A percentile compares a stretch with the other conserved stretches of the same genome.
phyloP scores from a whole-genome alignment of 2,329 filamentous ascomycete genomes.

The Cordyceps fumosorosea region DNA sequence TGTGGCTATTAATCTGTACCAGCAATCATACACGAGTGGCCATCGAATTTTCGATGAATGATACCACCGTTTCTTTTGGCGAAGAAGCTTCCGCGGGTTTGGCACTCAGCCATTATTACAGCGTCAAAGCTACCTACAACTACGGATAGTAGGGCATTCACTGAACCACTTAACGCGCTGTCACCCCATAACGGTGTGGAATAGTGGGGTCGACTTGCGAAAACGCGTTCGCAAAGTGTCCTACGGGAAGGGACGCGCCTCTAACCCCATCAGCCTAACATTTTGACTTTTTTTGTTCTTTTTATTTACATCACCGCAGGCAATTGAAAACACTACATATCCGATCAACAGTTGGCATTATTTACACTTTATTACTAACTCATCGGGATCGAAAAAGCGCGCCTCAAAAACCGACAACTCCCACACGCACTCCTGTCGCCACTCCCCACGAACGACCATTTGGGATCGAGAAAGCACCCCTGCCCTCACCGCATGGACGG shows the following conservation, averaged over 20 bases:
- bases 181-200: neutral
- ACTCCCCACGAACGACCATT: neutral
- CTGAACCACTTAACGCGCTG: slow-evolving; percentile 5
- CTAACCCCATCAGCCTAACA: neutral
- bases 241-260: neutral
- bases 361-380: neutral
- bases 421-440: neutral
- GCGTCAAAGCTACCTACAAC: no score
- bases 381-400: neutral
- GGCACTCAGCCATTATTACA: no score
- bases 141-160: neutral
- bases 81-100: no score
- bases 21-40: neutral
- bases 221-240: neutral
- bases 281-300: neutral
- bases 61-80: no score
- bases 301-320: neutral
- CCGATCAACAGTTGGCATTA: neutral
- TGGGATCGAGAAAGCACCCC: neutral
- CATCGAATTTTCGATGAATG: no score
- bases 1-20: neutral
- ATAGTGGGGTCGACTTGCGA: slow-evolving; percentile 1
- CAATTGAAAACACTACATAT: neutral
- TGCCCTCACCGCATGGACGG: neutral
- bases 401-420: neutral